Base-by-base conservation (phyloP, 257 asterid species). In the Nicotiana tabacum region DNA sequence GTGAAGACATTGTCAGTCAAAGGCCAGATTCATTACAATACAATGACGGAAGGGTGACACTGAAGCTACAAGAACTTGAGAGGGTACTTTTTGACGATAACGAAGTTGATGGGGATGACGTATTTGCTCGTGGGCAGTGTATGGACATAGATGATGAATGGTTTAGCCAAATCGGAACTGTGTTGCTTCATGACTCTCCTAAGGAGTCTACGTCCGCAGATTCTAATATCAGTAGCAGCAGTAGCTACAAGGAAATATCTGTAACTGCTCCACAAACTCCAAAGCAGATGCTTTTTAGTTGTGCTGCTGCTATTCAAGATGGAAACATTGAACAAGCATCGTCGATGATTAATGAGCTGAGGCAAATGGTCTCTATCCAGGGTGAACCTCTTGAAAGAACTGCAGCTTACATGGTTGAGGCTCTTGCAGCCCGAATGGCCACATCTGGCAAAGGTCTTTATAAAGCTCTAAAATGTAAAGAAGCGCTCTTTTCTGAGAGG, bases 341-440 rank as follows among this genome's bases (percentile, higher is more conserved):
- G 2, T 64, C 66, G n/a, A 87, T 91, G 85, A 94, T 96, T 46
- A 85, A 87, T 30, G 81, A 86, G 85, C 96, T 96, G 77, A 89
- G 98, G 24, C 92, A 90, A 65, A 87, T 84, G 85, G 98, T 94
- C 83, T 92, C 99, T 0, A 94, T 96, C 77, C 92, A 92, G 62
- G 98, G 98, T 48, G 98, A 94, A n/a, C 99, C 97, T 17, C 81
- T 91, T 7, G 97, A 89, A 66, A 86, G 98, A 77, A 90, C 93
- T 67, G 98, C 98, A 8, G 98, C 99, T 0, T 96, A 96, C 85
- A 92, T 94, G 98, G 98, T 96, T 1, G 99, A 96, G 85, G 98
- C 99, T 3, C 88, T 96, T 39, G 98, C 91, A 1, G 98, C 99
- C 10, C 91, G 98, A 16, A 88, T 96, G 84, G 97, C 94, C 2